Evolutionary conservation across 352 stramenopile species (phyloP).

Genomic region (Globisporangium spiculum): DNA sequence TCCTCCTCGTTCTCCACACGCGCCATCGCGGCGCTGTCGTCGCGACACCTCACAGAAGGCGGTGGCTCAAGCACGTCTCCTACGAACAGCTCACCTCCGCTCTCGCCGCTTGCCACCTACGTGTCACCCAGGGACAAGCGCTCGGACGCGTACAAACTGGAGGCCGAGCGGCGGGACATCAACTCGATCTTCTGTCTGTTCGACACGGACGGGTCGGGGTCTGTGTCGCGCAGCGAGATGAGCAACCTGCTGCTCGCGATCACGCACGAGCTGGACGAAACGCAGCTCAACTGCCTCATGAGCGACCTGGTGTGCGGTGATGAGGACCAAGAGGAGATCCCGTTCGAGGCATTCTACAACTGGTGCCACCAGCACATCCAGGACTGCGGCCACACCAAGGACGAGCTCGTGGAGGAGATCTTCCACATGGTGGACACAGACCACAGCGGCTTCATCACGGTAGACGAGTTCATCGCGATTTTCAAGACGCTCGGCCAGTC

Average conservation of each 20-base stretch:
- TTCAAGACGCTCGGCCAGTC: constrained; percentile 68
- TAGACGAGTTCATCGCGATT: constrained; percentile 73
- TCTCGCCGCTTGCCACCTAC: constrained; percentile 55
- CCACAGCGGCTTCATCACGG: constrained; percentile 56
- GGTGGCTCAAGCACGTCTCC: neutral
- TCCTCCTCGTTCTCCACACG: neutral
- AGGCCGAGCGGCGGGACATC: constrained; percentile 69
- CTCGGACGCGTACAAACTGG: constrained; percentile 50
- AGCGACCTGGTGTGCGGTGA: constrained; percentile 42
- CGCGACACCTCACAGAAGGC: neutral
- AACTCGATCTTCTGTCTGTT: constrained; percentile 72
- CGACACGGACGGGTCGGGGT: constrained; percentile 57
- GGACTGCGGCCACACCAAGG: constrained; percentile 48
- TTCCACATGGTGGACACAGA: constrained; percentile 73
- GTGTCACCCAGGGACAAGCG: constrained; percentile 40
- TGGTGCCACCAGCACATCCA: constrained; percentile 67
- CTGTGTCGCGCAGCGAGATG: constrained; percentile 64
- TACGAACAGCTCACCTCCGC: constrained; percentile 24
- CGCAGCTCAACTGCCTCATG: constrained; percentile 59
- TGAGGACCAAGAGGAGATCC: constrained; percentile 39
- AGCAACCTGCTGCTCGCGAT: constrained; percentile 50
- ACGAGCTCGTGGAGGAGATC: constrained; percentile 64
- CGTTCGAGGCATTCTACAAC: constrained; percentile 68
- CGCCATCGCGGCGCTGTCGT: neutral
- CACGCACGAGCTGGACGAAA: constrained; percentile 60